Conservation (phyloP, 768 basidiomycete species). For the Hericium rajendrae region DNA sequence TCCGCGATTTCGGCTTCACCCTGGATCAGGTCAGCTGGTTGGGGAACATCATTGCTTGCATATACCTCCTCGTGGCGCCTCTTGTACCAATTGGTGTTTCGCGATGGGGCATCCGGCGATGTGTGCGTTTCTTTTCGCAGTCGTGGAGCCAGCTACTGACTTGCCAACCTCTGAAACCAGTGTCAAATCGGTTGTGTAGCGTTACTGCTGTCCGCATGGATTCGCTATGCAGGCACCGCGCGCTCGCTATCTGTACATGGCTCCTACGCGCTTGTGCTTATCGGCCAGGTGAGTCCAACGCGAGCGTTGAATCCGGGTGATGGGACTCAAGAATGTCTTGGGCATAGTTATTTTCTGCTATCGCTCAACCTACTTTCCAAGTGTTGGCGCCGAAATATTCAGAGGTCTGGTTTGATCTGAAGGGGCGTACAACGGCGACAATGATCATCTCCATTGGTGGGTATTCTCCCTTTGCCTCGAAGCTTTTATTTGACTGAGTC, state of each 20-base stretch:
- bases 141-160: neutral
- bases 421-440: constrained; percentile 72
- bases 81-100: constrained; percentile 47
- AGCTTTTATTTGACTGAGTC: neutral
- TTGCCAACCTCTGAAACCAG: constrained; percentile 26
- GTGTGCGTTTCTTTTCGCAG: constrained; percentile 33
- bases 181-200: constrained; percentile 47
- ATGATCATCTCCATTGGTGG: constrained; percentile 41
- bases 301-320: neutral
- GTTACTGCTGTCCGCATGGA: constrained; percentile 60
- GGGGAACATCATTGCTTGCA: constrained; percentile 52
- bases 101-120: constrained; percentile 50
- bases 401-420: constrained; percentile 74
- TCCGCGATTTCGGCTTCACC: constrained; percentile 55
- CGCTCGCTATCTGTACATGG: constrained; percentile 38
- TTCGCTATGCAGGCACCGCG: constrained; percentile 65
- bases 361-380: constrained; percentile 68
- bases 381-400: constrained; percentile 75
- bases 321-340: neutral
- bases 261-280: constrained; percentile 56
- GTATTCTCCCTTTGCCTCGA: neutral
- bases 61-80: constrained; percentile 56
- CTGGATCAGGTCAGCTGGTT: constrained; percentile 75
- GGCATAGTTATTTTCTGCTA: constrained; percentile 45
- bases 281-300: constrained; percentile 49